phyloP scores from a whole-genome alignment of 1,284 basidiomycete species.

The Puccinia hordei region DNA sequence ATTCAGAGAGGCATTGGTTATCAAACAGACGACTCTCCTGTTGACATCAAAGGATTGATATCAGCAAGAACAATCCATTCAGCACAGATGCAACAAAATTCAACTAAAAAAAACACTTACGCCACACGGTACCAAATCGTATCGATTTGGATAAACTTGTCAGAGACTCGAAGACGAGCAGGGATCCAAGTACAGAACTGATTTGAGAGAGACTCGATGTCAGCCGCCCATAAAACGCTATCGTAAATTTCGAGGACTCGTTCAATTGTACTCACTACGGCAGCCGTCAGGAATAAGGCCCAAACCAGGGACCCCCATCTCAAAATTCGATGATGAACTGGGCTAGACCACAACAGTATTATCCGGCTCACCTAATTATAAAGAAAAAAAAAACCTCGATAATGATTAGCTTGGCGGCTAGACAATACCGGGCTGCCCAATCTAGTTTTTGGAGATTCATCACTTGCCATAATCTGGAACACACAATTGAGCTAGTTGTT shows the following conservation, averaged over 20 bases:
- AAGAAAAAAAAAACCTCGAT: background rate
- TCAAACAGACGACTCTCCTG: background rate
- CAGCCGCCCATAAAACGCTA: no score
- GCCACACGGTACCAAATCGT: background rate
- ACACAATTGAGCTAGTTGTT: background rate
- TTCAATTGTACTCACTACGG: background rate
- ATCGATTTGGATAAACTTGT: background rate
- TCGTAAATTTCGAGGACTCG: no score
- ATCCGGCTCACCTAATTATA: conserved; percentile 18
- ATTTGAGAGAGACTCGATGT: no score
- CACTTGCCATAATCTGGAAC: conserved; percentile 18
- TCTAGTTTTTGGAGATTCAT: background rate
- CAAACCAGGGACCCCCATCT: background rate
- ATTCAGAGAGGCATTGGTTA: background rate
- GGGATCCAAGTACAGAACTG: conserved; percentile 21
- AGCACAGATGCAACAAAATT: background rate
- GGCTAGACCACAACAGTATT: background rate
- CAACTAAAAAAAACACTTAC: no score
- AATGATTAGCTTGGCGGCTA: no score
- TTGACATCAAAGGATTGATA: background rate
- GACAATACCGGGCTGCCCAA: no score
- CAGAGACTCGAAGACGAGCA: background rate
- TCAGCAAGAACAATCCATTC: background rate
- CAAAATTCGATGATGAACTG: background rate
- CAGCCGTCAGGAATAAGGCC: background rate